Evolutionary conservation across 495 filamentous ascomycete species (phyloP).

Genomic region (Penicillium lividum): DNA sequence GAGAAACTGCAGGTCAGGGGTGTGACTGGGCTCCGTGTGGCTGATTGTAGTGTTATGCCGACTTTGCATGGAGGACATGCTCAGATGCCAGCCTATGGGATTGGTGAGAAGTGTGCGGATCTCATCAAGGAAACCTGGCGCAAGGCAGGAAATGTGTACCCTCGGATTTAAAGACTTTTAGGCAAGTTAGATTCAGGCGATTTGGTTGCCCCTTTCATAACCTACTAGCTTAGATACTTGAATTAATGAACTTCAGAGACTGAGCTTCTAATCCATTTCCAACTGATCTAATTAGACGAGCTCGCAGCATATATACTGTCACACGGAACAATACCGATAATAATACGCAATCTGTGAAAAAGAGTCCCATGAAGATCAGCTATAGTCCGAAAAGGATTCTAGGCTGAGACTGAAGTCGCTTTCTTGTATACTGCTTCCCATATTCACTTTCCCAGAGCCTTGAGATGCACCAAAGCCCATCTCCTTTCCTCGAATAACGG

Average conservation of each 20-base stretch:
- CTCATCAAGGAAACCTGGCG: constrained; percentile 51
- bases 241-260: not conserved
- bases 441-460: not conserved
- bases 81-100: constrained; percentile 59
- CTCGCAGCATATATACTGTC: not conserved
- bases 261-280: not conserved
- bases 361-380: not conserved
- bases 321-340: not conserved
- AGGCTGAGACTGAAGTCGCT: not conserved
- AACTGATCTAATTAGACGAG: not conserved
- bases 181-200: not conserved
- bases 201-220: not conserved
- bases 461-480: not conserved
- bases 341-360: not conserved
- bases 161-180: constrained; percentile 15
- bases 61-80: constrained; percentile 56
- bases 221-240: not conserved
- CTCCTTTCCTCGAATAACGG: constrained; percentile 11
- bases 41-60: constrained; percentile 60
- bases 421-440: not conserved
- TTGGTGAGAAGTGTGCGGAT: constrained; percentile 60
- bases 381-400: not conserved
- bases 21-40: constrained; percentile 53
- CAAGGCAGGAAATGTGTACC: constrained; percentile 23
- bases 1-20: constrained; percentile 53